Evolutionary conservation across 2,329 filamentous ascomycete genomes (phyloP).

Genomic region (Fusarium illudens): DNA sequence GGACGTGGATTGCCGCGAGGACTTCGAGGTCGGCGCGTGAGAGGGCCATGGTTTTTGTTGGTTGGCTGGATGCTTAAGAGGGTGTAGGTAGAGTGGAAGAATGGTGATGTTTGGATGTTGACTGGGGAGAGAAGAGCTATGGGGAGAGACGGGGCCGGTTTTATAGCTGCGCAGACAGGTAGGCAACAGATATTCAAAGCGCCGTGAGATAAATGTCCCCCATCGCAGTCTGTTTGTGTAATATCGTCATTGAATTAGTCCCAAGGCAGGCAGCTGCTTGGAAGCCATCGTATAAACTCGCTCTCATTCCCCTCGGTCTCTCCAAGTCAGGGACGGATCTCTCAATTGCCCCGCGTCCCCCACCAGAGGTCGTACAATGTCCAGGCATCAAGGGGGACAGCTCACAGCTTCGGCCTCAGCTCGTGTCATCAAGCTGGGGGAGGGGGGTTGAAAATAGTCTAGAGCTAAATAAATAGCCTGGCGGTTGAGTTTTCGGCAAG

Average conservation of each 20-base stretch:
- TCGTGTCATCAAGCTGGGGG: background rate
- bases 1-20: constrained; percentile 55
- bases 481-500: background rate
- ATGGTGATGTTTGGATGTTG: background rate
- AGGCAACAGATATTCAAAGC: background rate
- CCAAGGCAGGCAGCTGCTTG: background rate
- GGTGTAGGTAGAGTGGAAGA: background rate
- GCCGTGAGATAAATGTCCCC: background rate
- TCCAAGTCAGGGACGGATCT: background rate
- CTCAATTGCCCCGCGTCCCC: constrained; percentile 2
- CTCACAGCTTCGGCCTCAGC: background rate
- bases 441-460: background rate
- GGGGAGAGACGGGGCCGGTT: background rate
- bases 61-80: background rate
- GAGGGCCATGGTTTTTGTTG: constrained; percentile 28
- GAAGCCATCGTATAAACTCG: background rate
- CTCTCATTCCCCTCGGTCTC: background rate
- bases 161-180: background rate
- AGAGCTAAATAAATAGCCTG: background rate
- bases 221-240: background rate
- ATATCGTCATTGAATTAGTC: background rate
- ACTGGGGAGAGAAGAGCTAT: background rate
- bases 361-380: background rate
- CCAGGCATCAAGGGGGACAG: background rate
- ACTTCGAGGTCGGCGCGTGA: constrained; percentile 42